These are phyloP conservation scores for Asterophora parasitica DNA, from an alignment of 768 basidiomycete genomes.

Conservation along the genomic window DNA sequence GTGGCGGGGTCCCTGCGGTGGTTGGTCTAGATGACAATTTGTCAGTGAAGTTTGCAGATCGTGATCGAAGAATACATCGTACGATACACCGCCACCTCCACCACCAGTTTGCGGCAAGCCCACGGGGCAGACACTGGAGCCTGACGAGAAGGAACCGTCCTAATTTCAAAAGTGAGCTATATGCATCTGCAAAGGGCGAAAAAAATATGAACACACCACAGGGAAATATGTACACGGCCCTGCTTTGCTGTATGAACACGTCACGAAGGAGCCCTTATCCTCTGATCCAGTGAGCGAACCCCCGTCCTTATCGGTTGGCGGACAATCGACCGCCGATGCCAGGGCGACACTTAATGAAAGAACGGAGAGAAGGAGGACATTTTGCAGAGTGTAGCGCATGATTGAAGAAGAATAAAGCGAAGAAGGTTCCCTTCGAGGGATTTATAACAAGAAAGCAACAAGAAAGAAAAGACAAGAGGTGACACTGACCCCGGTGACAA, in stretches of 20 bases:
- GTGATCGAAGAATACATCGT: not conserved
- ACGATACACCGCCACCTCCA: not conserved
- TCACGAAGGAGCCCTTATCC: conserved; percentile 2
- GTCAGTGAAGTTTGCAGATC: not conserved
- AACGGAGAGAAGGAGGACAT: not conserved
- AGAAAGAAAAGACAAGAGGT: not conserved
- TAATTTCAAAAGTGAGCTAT: not conserved
- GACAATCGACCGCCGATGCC: conserved; percentile 8
- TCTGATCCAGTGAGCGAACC: conserved; percentile 5
- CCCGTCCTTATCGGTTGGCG: conserved; percentile 5
- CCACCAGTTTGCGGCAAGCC: conserved; percentile 6
- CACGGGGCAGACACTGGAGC: conserved; percentile 2
- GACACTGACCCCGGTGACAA: no score
- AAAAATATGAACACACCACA: not conserved
- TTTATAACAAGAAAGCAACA: conserved; percentile 1
- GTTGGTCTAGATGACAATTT: not conserved
- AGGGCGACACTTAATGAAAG: not conserved
- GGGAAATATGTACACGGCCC: conserved; percentile 8
- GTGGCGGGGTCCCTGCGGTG: not conserved
- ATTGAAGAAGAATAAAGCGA: not conserved
- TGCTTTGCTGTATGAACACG: conserved; percentile 8
- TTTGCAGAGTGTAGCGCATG: conserved; percentile 5
- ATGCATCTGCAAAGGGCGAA: not conserved
- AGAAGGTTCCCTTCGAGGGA: conserved; percentile 7
- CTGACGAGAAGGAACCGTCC: conserved; percentile 12